Base-by-base conservation (phyloP, 139 green algal species). In the Limnomonas spitsbergensis region DNA sequence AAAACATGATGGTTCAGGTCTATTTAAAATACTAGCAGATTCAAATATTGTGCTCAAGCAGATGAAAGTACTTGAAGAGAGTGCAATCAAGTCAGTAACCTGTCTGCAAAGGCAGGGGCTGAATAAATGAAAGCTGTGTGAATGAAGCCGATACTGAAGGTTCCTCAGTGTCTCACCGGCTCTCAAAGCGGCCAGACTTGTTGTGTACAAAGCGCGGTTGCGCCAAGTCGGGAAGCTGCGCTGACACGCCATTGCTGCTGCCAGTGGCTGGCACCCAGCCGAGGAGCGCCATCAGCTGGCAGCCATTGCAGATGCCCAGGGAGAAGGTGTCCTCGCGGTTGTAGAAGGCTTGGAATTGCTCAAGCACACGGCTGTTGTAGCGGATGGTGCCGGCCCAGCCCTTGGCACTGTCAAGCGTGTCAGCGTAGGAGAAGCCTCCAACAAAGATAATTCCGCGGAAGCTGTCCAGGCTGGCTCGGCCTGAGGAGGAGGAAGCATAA, bases 131-230 rank as follows among this genome's bases (percentile, higher is more conserved):
- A n/a, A n/a, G n/a, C n/a, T n/a, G n/a, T n/a, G n/a, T n/a, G n/a
- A n/a, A n/a, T n/a, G n/a, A n/a, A n/a, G n/a, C n/a, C n/a, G n/a
- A n/a, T n/a, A n/a, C n/a, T n/a, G n/a, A n/a, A n/a, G n/a, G n/a
- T n/a, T 73, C 29, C n/a, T n/a, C n/a, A n/a, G n/a, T n/a, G n/a
- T n/a, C n/a, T 82, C 89, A 98, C 53, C 93, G 88, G 68, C 78
- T 91, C 86, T 97, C 95, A 78, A 98, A 99, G 40, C 93, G 86
- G 38, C 85, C 85, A 3, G 78, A 92, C 38, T 81, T 82, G 88
- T 99, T 99, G 90, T 99, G 96, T 53, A 98, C 88, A 83, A 99
- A 99, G 68, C 96, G 92, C 0, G 96, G 96, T 88, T 99, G 96
- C 56, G 84, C 42, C 31, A 81, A 53, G 85, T 97, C 94, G 1